Conservation (phyloP, 768 basidiomycete genomes). For the Crepidotus variabilis region DNA sequence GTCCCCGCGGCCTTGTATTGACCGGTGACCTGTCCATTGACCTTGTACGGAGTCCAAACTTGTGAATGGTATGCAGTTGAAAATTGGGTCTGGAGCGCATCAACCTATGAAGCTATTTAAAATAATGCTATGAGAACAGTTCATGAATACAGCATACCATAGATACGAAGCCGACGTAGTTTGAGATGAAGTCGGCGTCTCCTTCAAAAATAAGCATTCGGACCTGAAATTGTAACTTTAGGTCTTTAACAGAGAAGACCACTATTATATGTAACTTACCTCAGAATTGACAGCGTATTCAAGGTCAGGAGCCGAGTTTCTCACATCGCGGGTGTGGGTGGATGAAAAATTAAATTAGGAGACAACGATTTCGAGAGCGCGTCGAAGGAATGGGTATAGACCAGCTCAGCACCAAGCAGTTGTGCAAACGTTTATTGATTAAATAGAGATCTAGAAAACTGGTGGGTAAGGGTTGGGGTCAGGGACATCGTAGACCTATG, state of each 20-base stretch:
- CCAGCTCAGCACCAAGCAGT: conserved; percentile 41
- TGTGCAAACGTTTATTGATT: conserved; percentile 25
- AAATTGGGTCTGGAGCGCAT: conserved; percentile 44
- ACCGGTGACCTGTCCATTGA: conserved; percentile 45
- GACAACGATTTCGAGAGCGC: too few relatives aligned
- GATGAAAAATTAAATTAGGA: too few relatives aligned
- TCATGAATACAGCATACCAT: conserved; percentile 34
- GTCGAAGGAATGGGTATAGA: conserved; percentile 38
- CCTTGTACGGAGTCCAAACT: conserved; percentile 43
- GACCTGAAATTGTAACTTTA: conserved; percentile 17
- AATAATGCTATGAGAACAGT: neutral
- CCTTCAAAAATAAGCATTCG: conserved; percentile 54
- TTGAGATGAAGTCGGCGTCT: conserved; percentile 55
- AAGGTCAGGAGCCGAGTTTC: conserved; percentile 41
- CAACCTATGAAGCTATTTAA: conserved; percentile 26
- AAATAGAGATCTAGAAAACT: conserved; percentile 27
- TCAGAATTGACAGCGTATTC: conserved; percentile 27
- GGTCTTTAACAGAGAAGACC: too few relatives aligned
- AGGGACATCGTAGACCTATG: conserved; percentile 44
- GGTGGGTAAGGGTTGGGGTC: conserved; percentile 50
- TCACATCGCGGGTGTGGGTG: conserved; percentile 42
- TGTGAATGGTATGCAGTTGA: conserved; percentile 37
- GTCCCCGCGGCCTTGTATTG: conserved; percentile 58
- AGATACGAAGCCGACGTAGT: conserved; percentile 52
- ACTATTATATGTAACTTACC: neutral